Evolutionary conservation across 352 stramenopile species (phyloP).

Genomic region (Globisporangium carolinianum): DNA sequence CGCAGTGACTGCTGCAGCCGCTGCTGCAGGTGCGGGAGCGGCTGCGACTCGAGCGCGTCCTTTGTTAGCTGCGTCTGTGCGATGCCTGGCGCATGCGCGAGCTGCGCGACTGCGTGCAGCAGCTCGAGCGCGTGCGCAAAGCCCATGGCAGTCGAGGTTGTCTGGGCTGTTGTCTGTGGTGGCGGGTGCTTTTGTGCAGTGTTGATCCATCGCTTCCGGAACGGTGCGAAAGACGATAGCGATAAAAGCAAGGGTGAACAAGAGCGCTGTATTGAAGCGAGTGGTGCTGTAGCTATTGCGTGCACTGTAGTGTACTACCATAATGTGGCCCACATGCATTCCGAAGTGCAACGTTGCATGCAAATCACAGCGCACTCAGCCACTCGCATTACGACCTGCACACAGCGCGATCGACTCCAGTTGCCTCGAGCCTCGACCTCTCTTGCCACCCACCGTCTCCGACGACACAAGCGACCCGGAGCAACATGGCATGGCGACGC

Average conservation of each 20-base stretch:
- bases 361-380: too few relatives aligned
- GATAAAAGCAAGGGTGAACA: neutral
- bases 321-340: too few relatives aligned
- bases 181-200: neutral
- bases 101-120: slow-evolving; percentile 32
- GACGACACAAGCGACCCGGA: too few relatives aligned
- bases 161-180: neutral
- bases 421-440: too few relatives aligned
- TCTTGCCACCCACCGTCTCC: too few relatives aligned
- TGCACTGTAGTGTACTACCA: too few relatives aligned
- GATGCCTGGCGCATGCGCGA: slow-evolving; percentile 12
- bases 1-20: slow-evolving; percentile 44
- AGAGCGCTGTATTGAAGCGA: neutral
- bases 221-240: neutral
- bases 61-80: slow-evolving; percentile 1
- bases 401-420: too few relatives aligned
- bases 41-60: slow-evolving; percentile 5
- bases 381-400: too few relatives aligned
- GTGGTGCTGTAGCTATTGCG: too few relatives aligned
- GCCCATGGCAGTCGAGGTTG: slow-evolving; percentile 19
- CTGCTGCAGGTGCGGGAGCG: slow-evolving; percentile 43
- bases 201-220: neutral
- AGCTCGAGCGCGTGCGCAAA: slow-evolving; percentile 44
- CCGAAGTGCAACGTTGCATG: too few relatives aligned
- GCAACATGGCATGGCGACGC: slow-evolving; percentile 30